phyloP scores from a whole-genome alignment of 225 moss, liverwort and hornwort species.

The Sphagnum contortum region DNA sequence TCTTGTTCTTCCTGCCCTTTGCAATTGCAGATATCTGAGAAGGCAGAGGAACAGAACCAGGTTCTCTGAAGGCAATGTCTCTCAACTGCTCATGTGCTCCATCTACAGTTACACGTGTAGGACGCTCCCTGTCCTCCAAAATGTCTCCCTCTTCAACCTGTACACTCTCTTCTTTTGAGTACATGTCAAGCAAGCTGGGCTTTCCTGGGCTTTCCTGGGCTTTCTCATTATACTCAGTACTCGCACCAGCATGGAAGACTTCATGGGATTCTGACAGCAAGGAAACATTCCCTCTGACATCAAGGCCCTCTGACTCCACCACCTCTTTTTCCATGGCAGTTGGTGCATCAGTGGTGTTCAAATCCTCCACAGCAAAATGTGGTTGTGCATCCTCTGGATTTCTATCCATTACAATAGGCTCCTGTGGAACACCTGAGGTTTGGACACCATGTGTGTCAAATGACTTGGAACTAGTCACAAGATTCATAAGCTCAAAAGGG shows the following conservation, averaged over 20 bases:
- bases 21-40: conserved; percentile 54
- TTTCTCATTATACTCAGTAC: conserved; percentile 35
- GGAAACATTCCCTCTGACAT: conserved; percentile 26
- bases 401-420: conserved; percentile 17
- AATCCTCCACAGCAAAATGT: conserved; percentile 26
- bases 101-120: conserved; percentile 38
- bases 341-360: conserved; percentile 18
- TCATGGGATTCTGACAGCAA: conserved; percentile 20
- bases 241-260: conserved; percentile 12
- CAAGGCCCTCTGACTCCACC: conserved; percentile 39
- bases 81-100: conserved; percentile 59
- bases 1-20: conserved; percentile 93
- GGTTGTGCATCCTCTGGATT: conserved; percentile 14
- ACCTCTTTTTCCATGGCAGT: conserved; percentile 27
- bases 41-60: conserved; percentile 30
- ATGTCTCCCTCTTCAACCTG: conserved; percentile 53
- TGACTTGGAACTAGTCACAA: conserved; percentile 49
- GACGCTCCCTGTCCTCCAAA: conserved; percentile 40
- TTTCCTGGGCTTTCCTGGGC: conserved; percentile 14
- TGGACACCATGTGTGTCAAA: conserved; percentile 39
- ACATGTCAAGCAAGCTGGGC: conserved; percentile 13
- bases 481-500: conserved; percentile 84
- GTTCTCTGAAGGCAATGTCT: conserved; percentile 40
- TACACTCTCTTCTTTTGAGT: conserved; percentile 45
- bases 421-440: neutral